These are phyloP conservation scores for Amaranthus hypochondriacus DNA, from an alignment of 148 eudicot species.

Conservation along the genomic window DNA sequence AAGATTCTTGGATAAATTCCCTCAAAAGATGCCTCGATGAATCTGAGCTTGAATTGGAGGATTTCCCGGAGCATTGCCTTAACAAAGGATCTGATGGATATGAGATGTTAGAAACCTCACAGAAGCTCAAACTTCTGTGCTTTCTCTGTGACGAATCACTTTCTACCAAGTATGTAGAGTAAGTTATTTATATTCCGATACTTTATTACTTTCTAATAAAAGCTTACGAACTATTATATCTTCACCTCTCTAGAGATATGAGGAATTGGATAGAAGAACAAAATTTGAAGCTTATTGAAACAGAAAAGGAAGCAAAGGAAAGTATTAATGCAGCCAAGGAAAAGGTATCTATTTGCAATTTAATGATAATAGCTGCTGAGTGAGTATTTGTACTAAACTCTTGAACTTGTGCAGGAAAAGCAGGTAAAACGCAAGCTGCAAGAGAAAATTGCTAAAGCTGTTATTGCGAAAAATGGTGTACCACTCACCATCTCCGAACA, in stretches of 20 bases:
- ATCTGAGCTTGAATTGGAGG: conserved; percentile 35
- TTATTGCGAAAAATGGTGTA: conserved; percentile 48
- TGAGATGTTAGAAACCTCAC: conserved; percentile 52
- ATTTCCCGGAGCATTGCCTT: conserved; percentile 40
- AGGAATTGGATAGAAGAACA: conserved; percentile 73
- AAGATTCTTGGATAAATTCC: conserved; percentile 47
- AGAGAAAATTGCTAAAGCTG: conserved; percentile 53
- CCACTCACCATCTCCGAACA: conserved; percentile 66
- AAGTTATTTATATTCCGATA: neutral
- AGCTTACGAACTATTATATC: neutral
- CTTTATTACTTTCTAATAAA: neutral
- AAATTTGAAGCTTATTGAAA: conserved; percentile 35
- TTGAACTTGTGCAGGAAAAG: conserved; percentile 48
- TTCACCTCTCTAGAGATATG: conserved; percentile 39
- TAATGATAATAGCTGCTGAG: neutral
- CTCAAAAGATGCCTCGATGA: conserved; percentile 43
- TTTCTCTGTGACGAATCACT: conserved; percentile 85
- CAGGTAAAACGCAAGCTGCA: conserved; percentile 49
- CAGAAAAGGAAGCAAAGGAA: conserved; percentile 64
- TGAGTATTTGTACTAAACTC: neutral
- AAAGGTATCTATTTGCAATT: conserved; percentile 44
- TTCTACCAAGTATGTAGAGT: conserved; percentile 50
- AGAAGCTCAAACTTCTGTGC: conserved; percentile 59
- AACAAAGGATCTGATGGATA: conserved; percentile 47
- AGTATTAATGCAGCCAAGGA: conserved; percentile 51